These are phyloP conservation scores for Penicillium carneum DNA, from an alignment of 2,329 filamentous ascomycete species.

Conservation along the genomic window DNA sequence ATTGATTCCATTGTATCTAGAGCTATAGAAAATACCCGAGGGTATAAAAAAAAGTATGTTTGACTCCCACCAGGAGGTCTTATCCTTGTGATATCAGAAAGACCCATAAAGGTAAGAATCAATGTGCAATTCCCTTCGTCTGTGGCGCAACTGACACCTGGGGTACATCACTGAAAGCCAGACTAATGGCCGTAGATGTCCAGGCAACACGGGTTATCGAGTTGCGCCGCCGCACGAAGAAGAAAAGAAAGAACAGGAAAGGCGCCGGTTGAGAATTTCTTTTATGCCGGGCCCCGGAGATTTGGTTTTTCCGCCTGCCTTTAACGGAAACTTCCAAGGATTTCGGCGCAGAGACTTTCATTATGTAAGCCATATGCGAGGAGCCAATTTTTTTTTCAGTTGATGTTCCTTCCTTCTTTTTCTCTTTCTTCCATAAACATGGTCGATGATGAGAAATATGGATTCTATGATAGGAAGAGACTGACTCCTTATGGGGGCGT, in stretches of 20 bases:
- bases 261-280: conserved; percentile 28
- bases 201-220: conserved; percentile 81
- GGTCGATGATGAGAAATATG: conserved; percentile 56
- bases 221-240: conserved; percentile 83
- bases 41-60: conserved; percentile 55
- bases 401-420: conserved; percentile 18
- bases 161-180: conserved; percentile 55
- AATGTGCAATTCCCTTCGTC: conserved; percentile 80
- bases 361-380: conserved; percentile 30
- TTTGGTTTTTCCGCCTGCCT: conserved; percentile 22
- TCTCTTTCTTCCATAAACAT: conserved; percentile 34
- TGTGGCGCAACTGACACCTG: conserved; percentile 83
- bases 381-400: conserved; percentile 21
- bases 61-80: conserved; percentile 61
- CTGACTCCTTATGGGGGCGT: conserved; percentile 52
- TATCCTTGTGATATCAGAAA: conserved; percentile 52
- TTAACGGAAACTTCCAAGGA: conserved; percentile 3
- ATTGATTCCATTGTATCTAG: conserved; percentile 4
- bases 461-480: conserved; percentile 59
- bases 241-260: conserved; percentile 61
- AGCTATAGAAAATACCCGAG: not conserved
- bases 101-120: conserved; percentile 62
- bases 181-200: conserved; percentile 57
- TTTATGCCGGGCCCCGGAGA: conserved; percentile 22
- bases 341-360: conserved; percentile 11